A percentile compares a stretch with the other conserved stretches of the same genome.
These are phyloP conservation scores for Mycena belliarum DNA, from an alignment of 768 basidiomycete species.

Conservation along the genomic window DNA sequence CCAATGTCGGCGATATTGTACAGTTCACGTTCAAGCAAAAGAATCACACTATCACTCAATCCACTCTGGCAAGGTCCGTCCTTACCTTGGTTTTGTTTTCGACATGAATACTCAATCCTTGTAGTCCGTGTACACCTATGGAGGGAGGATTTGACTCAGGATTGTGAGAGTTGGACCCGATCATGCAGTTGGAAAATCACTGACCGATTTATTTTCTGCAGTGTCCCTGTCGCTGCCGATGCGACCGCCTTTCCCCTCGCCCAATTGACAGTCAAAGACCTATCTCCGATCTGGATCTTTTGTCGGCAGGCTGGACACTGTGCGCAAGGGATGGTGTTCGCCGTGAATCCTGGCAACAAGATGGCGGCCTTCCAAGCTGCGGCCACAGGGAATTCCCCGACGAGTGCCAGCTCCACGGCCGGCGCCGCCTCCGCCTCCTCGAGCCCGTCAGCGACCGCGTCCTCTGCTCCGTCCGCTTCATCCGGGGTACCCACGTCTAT, in stretches of 20 bases:
- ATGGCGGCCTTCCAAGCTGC: conserved; percentile 56
- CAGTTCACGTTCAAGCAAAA: conserved; percentile 55
- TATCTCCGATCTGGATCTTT: conserved; percentile 58
- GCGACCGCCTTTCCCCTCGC: conserved; percentile 48
- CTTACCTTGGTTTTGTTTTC: background rate
- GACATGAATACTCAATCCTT: background rate
- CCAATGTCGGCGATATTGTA: conserved; percentile 28
- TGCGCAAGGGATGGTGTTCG: conserved; percentile 62
- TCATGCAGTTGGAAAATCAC: background rate
- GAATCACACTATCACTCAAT: conserved; percentile 63
- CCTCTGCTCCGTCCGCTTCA: conserved; percentile 21
- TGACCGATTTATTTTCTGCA: conserved; percentile 22
- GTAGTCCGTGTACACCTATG: conserved; percentile 43
- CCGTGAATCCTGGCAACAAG: conserved; percentile 58
- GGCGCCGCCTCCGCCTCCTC: conserved; percentile 31
- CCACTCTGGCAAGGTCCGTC: conserved; percentile 36
- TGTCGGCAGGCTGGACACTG: conserved; percentile 61
- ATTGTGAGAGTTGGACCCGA: conserved; percentile 51
- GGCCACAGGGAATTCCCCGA: conserved; percentile 37
- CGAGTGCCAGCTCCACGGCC: conserved; percentile 5
- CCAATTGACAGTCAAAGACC: conserved; percentile 40
- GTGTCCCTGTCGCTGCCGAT: conserved; percentile 47
- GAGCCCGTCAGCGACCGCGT: conserved; percentile 30
- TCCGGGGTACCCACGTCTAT: conserved; percentile 20
- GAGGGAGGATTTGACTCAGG: conserved; percentile 56